These are phyloP conservation scores for Lachancea mirantina DNA, from an alignment of 805 yeast species.

Conservation along the genomic window DNA sequence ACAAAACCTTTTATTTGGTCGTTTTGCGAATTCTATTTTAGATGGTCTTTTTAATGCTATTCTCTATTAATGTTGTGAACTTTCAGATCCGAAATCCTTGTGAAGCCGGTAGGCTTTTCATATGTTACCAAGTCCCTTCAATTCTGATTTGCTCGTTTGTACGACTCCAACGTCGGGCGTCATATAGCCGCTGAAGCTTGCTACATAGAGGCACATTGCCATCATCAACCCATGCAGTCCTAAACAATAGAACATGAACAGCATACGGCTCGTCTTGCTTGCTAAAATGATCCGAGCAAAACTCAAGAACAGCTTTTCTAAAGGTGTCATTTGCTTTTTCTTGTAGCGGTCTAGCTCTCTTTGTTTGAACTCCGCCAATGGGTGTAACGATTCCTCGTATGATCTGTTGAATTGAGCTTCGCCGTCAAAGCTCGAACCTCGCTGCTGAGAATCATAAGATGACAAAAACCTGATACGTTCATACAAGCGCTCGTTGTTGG, in stretches of 20 bases:
- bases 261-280: conserved; percentile 61
- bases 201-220: conserved; percentile 50
- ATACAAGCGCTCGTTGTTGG: conserved; percentile 71
- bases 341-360: conserved; percentile 67
- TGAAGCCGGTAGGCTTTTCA: too few species aligned
- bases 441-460: conserved; percentile 32
- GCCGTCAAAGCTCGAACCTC: conserved; percentile 32
- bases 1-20: too few species aligned
- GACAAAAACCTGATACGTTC: conserved; percentile 68
- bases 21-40: too few species aligned
- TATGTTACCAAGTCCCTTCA: too few species aligned
- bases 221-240: conserved; percentile 70
- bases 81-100: too few species aligned
- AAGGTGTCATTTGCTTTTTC: conserved; percentile 60
- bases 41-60: too few species aligned
- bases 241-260: conserved; percentile 65
- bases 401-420: conserved; percentile 55
- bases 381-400: conserved; percentile 75
- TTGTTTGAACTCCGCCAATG: conserved; percentile 74
- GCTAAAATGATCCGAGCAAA: conserved; percentile 70
- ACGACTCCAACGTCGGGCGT: conserved; percentile 38
- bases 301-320: conserved; percentile 70
- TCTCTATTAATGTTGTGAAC: too few species aligned
- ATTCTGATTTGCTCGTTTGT: conserved; percentile 11
- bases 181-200: conserved; percentile 38